These are phyloP conservation scores for Primulina eburnea DNA, from an alignment of 257 asterid genomes.

Conservation along the genomic window DNA sequence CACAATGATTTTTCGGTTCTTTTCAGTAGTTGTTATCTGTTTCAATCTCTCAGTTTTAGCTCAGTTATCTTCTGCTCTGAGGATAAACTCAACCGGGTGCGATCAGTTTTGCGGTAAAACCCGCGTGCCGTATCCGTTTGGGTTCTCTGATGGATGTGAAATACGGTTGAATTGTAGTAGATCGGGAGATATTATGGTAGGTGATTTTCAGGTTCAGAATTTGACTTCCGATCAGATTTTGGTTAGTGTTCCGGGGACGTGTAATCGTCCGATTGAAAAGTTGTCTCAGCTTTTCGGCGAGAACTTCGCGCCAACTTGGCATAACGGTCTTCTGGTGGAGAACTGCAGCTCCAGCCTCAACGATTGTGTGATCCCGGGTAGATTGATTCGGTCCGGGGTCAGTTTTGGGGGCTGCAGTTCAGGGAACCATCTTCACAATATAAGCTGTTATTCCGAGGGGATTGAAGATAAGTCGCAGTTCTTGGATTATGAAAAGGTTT, in stretches of 20 bases:
- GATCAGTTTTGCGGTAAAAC: slow-evolving; percentile 28
- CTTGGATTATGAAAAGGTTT: slow-evolving; percentile 32
- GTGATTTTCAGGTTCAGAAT: slow-evolving; percentile 39
- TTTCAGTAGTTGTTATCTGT: slow-evolving; percentile 19
- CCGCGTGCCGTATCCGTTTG: slow-evolving; percentile 58
- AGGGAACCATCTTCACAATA: not conserved
- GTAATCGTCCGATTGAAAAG: slow-evolving; percentile 51
- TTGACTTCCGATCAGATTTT: slow-evolving; percentile 49
- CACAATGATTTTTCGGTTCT: slow-evolving; percentile 29
- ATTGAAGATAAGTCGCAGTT: slow-evolving; percentile 26
- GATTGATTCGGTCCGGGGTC: slow-evolving; percentile 26
- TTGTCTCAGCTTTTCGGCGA: slow-evolving; percentile 32
- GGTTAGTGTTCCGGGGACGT: slow-evolving; percentile 42
- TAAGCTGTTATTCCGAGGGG: slow-evolving; percentile 47
- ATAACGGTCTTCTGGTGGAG: slow-evolving; percentile 55
- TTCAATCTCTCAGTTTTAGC: slow-evolving; percentile 25
- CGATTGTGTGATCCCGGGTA: slow-evolving; percentile 45
- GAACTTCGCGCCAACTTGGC: slow-evolving; percentile 52
- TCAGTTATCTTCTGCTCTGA: slow-evolving; percentile 19
- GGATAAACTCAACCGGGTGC: slow-evolving; percentile 26
- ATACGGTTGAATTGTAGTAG: slow-evolving; percentile 46
- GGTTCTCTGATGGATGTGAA: slow-evolving; percentile 48
- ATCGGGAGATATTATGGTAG: slow-evolving; percentile 34
- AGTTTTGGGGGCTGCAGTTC: slow-evolving; percentile 26
- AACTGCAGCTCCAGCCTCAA: slow-evolving; percentile 36